Evolutionary conservation across 495 filamentous ascomycete genomes (phyloP).

Genomic region (Penicillium fimorum): DNA sequence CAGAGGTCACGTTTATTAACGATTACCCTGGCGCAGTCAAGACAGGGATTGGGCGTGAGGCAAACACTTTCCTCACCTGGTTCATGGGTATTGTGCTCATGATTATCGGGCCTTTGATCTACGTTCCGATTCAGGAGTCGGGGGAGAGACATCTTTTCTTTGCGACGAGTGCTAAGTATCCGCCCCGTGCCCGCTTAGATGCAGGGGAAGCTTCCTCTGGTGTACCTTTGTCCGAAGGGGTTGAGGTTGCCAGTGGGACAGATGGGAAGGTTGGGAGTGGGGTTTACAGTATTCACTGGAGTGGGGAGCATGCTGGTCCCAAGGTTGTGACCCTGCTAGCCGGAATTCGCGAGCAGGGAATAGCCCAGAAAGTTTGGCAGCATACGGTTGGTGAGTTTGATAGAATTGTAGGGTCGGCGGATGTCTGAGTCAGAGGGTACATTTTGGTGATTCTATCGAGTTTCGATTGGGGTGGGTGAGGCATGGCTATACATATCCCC

Average conservation of each 20-base stretch:
- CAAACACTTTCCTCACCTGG: slow-evolving; percentile 10
- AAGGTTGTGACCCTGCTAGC: slow-evolving; percentile 38
- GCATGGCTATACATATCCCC: too few species aligned
- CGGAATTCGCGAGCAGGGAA: slow-evolving; percentile 38
- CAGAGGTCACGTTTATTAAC: slow-evolving; percentile 58
- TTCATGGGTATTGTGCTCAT: slow-evolving; percentile 9
- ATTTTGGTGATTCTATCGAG: background rate
- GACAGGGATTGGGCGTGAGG: slow-evolving; percentile 31
- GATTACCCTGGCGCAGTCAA: slow-evolving; percentile 55
- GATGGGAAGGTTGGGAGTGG: slow-evolving; percentile 51
- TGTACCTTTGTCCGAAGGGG: slow-evolving; percentile 30
- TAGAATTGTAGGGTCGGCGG: slow-evolving; percentile 4
- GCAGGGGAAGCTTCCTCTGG: slow-evolving; percentile 15
- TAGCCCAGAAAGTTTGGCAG: slow-evolving; percentile 46
- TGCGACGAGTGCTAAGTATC: slow-evolving; percentile 51
- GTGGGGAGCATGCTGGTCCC: slow-evolving; percentile 36
- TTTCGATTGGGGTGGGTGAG: background rate
- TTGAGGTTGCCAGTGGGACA: slow-evolving; percentile 37
- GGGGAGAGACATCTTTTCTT: slow-evolving; percentile 57
- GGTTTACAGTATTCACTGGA: slow-evolving; percentile 49
- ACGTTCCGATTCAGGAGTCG: slow-evolving; percentile 40
- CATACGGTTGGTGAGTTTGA: slow-evolving; percentile 50
- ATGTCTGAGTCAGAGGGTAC: background rate
- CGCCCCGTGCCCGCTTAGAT: slow-evolving; percentile 23
- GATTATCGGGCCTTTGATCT: slow-evolving; percentile 30